Base-by-base conservation (phyloP, 352 stramenopile species). In the Blastocystis sp. region DNA sequence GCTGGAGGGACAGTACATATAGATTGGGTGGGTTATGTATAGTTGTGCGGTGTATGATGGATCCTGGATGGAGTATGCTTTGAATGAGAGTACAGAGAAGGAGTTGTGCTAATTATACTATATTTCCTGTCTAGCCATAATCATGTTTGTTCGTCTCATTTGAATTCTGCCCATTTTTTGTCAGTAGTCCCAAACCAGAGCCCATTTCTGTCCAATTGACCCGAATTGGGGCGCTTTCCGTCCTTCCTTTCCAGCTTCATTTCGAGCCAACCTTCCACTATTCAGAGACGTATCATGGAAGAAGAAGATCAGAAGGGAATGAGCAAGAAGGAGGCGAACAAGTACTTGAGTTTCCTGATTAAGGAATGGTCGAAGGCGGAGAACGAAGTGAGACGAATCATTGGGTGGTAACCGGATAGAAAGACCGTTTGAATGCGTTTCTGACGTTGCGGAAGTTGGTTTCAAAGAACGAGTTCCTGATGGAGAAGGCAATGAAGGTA, bases 41-140 rank as follows among this genome's bases (percentile, higher is more conserved):
- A 84, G 73, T 51, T 84, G 73, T 46, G n/a, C 34, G 21, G 73
- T 84, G 27, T 84, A 75, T 40, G 73, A 84, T 49, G 73, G 73
- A 7, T 69, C 73, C 4, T 84, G 73, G 73, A 73, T 73, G 16
- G 54, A 84, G 46, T 84, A 84, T 84, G 36, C 67, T 21, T 24
- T 61, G 21, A 8, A 78, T 11, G 34, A 59, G 44, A 44, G n/a
- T 46, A 56, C 67, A 42, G 44, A 59, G n/a, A 78, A 61, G 42
- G 67, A 78, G 24, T n/a, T 78, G 44, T 78, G 38, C 27, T n/a
- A n/a, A n/a, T n/a, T n/a, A n/a, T n/a, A n/a, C n/a, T n/a, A n/a
- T n/a, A n/a, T n/a, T n/a, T n/a, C n/a, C n/a, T n/a, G n/a, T n/a
- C n/a, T n/a, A n/a, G n/a, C n/a, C n/a, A n/a, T n/a, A n/a, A n/a